Conservation (phyloP, 306 rosid species). For the Carpinus fangiana region DNA sequence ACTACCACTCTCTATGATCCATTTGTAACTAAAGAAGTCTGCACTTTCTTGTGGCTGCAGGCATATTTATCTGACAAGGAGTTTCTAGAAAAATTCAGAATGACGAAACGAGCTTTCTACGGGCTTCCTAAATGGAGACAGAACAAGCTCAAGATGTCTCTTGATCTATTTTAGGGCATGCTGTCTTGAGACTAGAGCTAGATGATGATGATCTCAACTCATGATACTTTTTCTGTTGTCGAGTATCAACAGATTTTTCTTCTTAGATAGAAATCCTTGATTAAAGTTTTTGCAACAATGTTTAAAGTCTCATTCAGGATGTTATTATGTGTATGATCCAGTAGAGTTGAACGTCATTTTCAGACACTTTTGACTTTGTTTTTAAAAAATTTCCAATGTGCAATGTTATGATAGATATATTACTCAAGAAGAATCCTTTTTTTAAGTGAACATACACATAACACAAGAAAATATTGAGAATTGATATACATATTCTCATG, state of each 20-base stretch:
- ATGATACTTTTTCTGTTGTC: neutral
- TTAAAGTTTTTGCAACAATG: neutral
- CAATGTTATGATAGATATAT: too few species aligned
- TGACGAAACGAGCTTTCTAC: constrained; percentile 61
- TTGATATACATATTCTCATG: too few species aligned
- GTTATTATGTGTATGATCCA: too few species aligned
- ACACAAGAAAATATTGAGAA: too few species aligned
- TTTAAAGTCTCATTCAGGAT: too few species aligned
- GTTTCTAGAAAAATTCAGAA: constrained; percentile 70
- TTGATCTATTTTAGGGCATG: constrained; percentile 59
- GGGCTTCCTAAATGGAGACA: constrained; percentile 96
- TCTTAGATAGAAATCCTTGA: neutral
- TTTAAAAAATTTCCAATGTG: too few species aligned
- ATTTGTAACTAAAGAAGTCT: constrained; percentile 8
- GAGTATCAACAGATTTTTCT: too few species aligned
- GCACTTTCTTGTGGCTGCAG: constrained; percentile 46
- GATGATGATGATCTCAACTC: constrained; percentile 11
- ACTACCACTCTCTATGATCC: neutral
- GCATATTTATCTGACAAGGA: constrained; percentile 80
- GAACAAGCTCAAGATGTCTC: constrained; percentile 83
- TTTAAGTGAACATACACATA: too few species aligned
- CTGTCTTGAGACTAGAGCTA: constrained; percentile 18
- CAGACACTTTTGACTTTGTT: too few species aligned
- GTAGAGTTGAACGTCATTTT: too few species aligned
- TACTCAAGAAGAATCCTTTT: too few species aligned